phyloP scores from a whole-genome alignment of 768 basidiomycete species.

The Mycena vitilis region DNA sequence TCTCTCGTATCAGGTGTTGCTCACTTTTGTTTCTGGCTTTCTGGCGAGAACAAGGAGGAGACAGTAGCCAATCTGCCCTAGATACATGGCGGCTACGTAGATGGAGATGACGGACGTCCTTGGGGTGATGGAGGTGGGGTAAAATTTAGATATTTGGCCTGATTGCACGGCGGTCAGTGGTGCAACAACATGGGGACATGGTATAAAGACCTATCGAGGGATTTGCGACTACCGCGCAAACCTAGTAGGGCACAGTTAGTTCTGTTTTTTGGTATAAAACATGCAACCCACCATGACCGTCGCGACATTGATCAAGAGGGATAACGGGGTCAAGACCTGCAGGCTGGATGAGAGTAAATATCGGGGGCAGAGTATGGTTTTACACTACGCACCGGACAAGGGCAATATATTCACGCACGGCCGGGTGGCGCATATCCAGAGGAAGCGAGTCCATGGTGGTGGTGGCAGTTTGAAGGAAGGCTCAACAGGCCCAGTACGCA shows the following conservation, averaged over 20 bases:
- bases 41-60: slow-evolving; percentile 76
- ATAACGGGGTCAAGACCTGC: slow-evolving; percentile 89
- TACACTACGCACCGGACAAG: slow-evolving; percentile 63
- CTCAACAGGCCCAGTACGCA: no score
- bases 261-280: no score
- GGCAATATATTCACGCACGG: slow-evolving; percentile 72
- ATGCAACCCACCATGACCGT: slow-evolving; percentile 65
- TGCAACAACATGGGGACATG: neutral
- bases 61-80: slow-evolving; percentile 86
- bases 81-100: slow-evolving; percentile 71
- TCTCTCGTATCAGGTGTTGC: neutral
- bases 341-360: slow-evolving; percentile 54
- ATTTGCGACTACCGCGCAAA: slow-evolving; percentile 74
- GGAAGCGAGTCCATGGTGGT: slow-evolving; percentile 66
- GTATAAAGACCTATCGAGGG: slow-evolving; percentile 67
- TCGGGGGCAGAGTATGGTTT: neutral
- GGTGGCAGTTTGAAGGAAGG: neutral
- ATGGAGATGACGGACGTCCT: slow-evolving; percentile 64
- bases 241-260: no score
- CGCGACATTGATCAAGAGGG: slow-evolving; percentile 84
- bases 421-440: slow-evolving; percentile 69
- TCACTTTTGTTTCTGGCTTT: slow-evolving; percentile 85
- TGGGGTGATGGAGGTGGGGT: slow-evolving; percentile 82
- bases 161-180: neutral
- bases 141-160: slow-evolving; percentile 63